A percentile compares a stretch with the other conserved stretches of the same genome.
These are phyloP conservation scores for Sanghuangporus weigelae DNA, from an alignment of 1,284 basidiomycete genomes.

Conservation along the genomic window DNA sequence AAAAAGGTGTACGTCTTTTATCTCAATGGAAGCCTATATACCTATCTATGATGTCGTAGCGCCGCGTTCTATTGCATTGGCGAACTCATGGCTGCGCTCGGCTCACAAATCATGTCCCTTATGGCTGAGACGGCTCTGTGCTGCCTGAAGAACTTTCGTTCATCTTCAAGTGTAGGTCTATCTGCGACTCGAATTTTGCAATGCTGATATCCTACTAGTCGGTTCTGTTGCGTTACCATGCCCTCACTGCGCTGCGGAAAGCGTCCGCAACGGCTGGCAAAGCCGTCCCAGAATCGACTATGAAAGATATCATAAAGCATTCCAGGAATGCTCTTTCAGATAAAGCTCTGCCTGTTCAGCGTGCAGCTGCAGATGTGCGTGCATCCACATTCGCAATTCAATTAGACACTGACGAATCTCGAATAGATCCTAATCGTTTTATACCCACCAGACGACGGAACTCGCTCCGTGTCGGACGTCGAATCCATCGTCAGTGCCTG, in stretches of 20 bases:
- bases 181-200: slow-evolving; percentile 3
- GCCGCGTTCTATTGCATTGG: slow-evolving; percentile 80
- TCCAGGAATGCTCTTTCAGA: slow-evolving; percentile 75
- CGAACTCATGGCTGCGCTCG: slow-evolving; percentile 81
- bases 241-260: slow-evolving; percentile 74
- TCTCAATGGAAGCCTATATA: slow-evolving; percentile 14
- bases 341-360: slow-evolving; percentile 82
- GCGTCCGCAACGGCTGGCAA: slow-evolving; percentile 74
- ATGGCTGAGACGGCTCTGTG: slow-evolving; percentile 78
- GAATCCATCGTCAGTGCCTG: slow-evolving; percentile 69
- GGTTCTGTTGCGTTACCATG: slow-evolving; percentile 80
- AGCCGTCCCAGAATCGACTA: slow-evolving; percentile 73
- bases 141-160: slow-evolving; percentile 58
- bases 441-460: slow-evolving; percentile 53
- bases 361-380: slow-evolving; percentile 74
- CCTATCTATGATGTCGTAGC: slow-evolving; percentile 25
- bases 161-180: slow-evolving; percentile 60
- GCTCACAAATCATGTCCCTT: slow-evolving; percentile 93
- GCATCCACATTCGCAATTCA: background rate
- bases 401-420: slow-evolving; percentile 15
- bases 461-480: slow-evolving; percentile 58
- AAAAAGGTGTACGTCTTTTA: slow-evolving; percentile 58
- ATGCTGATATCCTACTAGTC: slow-evolving; percentile 37
- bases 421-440: slow-evolving; percentile 61
- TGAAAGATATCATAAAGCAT: slow-evolving; percentile 84